phyloP scores from a whole-genome alignment of 164 flowering plant species.

The Dillenia suffruticosa region DNA sequence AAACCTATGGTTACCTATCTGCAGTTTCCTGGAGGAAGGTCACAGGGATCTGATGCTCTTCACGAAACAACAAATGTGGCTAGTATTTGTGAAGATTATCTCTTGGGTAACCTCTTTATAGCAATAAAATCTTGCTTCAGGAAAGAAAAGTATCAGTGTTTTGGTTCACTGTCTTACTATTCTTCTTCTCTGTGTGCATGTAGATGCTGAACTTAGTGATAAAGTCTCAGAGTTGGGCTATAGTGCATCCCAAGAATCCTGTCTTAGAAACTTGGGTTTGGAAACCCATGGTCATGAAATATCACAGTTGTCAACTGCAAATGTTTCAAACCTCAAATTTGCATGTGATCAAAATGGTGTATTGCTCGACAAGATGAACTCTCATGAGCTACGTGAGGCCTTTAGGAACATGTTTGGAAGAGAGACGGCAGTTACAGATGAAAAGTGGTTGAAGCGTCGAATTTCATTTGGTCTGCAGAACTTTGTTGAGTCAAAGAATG shows the following conservation, averaged over 20 bases:
- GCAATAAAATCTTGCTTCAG: not conserved
- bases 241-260: slow-evolving; percentile 26
- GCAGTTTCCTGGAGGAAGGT: slow-evolving; percentile 46
- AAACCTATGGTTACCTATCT: slow-evolving; percentile 1
- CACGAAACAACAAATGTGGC: slow-evolving; percentile 36
- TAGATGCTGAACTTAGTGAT: slow-evolving; percentile 49
- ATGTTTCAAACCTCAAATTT: slow-evolving; percentile 25
- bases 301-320: slow-evolving; percentile 28
- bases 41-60: slow-evolving; percentile 41
- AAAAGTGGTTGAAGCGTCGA: slow-evolving; percentile 32
- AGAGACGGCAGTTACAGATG: slow-evolving; percentile 23
- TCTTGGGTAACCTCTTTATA: slow-evolving; percentile 37
- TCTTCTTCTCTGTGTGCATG: not conserved
- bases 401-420: slow-evolving; percentile 30
- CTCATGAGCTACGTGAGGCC: slow-evolving; percentile 27
- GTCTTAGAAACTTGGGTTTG: slow-evolving; percentile 28
- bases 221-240: slow-evolving; percentile 26
- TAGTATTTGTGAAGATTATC: slow-evolving; percentile 46
- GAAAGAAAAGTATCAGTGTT: not conserved
- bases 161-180: slow-evolving; percentile 1
- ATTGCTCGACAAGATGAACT: slow-evolving; percentile 22
- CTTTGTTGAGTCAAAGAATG: slow-evolving; percentile 24
- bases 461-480: slow-evolving; percentile 26
- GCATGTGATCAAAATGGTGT: slow-evolving; percentile 14
- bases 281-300: slow-evolving; percentile 35